Base-by-base conservation (phyloP, 2,329 filamentous ascomycete species). In the Lecanicillium sp. region DNA sequence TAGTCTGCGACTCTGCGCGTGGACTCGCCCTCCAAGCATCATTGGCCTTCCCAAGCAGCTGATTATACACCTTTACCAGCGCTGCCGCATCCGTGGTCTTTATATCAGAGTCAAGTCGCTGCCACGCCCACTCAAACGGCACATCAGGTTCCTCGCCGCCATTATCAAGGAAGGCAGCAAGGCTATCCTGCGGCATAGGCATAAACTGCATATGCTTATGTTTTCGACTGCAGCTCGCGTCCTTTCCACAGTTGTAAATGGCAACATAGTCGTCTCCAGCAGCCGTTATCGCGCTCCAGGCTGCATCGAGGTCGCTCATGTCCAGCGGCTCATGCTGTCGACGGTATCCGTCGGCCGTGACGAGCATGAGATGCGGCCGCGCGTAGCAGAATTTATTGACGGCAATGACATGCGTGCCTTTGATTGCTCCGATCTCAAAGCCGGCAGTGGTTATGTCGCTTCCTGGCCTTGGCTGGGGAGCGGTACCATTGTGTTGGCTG, bases 171-270 rank as follows among this genome's bases (percentile, higher is more conserved):
- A 54, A 51, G 18, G 47, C 38, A 37, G 38, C 40, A 43, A 62
- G 56, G 9, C 4, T 55, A 41, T 35, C 52, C 49, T 2, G 51
- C 51, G 35, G 43, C 9, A 40, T 44, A 5, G 63, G 63, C 6
- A 68, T 48, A 1, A 63, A 45, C 44, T 73, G 69, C 43, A 72
- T 43, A 51, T 71, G 68, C 49, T 73, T 73, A 44, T 73, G 70
- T 35, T 63, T 48, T 9, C 68, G 48, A 37, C 65, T 70, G 38
- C 65, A 67, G 1, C 68, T 68, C 6, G 61, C 63, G 4, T 53
- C 53, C 29, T 58, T 54, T 1, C 60, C 59, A 48, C 69, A 68
- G 45, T 73, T 73, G 52, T 62, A 73, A 14, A 72, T 62, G 12
- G 59, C 50, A 40, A 65, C 58, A 42, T 64, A 55, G 5, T 57